Conservation (phyloP, 108 stramenopile species). For the Cyclotella baltica region DNA sequence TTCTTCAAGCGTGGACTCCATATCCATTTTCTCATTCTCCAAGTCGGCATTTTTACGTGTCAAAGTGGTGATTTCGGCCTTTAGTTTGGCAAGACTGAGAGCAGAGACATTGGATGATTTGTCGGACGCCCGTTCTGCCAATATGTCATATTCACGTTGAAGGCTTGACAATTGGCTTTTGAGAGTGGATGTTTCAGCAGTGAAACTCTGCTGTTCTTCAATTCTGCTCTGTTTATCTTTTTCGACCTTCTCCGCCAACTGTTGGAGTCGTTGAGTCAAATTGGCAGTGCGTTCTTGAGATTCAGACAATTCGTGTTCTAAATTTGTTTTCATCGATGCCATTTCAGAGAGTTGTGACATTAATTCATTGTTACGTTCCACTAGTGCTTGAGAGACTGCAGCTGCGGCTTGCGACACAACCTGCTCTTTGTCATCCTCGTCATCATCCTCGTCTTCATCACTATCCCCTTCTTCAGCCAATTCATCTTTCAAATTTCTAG, state of each 20-base stretch:
- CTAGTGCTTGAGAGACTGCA: conserved; percentile 46
- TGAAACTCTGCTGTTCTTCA: conserved; percentile 17
- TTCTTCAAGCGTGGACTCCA: conserved; percentile 79
- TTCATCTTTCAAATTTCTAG: conserved; percentile 31
- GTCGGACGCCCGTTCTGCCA: conserved; percentile 42
- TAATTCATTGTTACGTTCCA: conserved; percentile 50
- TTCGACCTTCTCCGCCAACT: conserved; percentile 2
- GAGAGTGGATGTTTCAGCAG: conserved; percentile 33
- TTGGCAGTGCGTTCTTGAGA: conserved; percentile 39
- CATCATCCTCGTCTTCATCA: conserved; percentile 11
- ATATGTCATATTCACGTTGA: conserved; percentile 39
- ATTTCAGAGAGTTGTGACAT: conserved; percentile 42
- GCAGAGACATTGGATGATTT: conserved; percentile 30
- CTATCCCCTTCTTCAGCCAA: conserved; percentile 25
- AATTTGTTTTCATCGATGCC: conserved; percentile 23
- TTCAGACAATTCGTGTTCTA: conserved; percentile 37
- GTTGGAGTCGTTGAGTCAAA: conserved; percentile 17
- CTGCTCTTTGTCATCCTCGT: conserved; percentile 11
- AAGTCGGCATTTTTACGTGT: conserved; percentile 75
- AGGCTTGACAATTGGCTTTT: conserved; percentile 20
- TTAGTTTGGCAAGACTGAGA: conserved; percentile 62
- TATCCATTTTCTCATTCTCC: conserved; percentile 69
- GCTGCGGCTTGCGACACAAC: conserved; percentile 44
- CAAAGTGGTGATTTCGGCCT: conserved; percentile 66
- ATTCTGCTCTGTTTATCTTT: conserved; percentile 22